Evolutionary conservation across 345 rosid species (phyloP).

Genomic region (Punica granatum): DNA sequence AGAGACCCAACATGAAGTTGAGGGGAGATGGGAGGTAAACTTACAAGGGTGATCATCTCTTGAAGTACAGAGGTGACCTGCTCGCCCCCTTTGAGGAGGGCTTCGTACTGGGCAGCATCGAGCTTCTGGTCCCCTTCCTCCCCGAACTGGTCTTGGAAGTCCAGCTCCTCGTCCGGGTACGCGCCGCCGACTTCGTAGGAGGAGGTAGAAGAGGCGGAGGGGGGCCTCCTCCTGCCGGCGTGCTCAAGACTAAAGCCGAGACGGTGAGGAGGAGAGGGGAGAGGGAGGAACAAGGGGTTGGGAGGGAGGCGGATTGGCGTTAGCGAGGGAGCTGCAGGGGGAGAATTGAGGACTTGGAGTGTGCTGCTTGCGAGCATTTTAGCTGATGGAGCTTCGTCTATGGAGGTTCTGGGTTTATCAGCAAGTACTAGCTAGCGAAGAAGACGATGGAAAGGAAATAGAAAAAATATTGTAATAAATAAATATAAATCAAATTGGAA

Average conservation of each 20-base stretch:
- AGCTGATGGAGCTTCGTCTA: not conserved
- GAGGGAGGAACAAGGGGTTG: not conserved
- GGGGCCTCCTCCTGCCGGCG: constrained; percentile 17
- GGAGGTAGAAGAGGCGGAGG: constrained; percentile 25
- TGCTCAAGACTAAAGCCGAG: constrained; percentile 16
- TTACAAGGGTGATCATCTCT: constrained; percentile 80
- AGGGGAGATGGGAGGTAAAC: not conserved
- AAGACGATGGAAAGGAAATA: not conserved
- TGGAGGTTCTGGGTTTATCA: not conserved
- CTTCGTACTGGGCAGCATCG: constrained; percentile 52
- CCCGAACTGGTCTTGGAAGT: constrained; percentile 14
- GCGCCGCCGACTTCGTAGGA: constrained; percentile 68
- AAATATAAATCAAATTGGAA: not conserved
- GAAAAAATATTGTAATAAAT: too few relatives aligned
- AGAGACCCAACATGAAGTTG: too few relatives aligned
- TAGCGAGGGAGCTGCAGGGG: not conserved
- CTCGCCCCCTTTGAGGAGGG: constrained; percentile 84
- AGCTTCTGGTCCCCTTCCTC: constrained; percentile 26
- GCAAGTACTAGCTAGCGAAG: not conserved
- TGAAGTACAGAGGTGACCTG: constrained; percentile 87
- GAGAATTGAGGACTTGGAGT: constrained; percentile 1
- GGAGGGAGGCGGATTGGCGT: constrained; percentile 8
- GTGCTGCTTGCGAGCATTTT: constrained; percentile 23
- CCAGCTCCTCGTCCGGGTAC: constrained; percentile 44
- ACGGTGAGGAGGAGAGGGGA: constrained; percentile 4